These are phyloP conservation scores for Astragalus membranaceus DNA, from an alignment of 306 rosid species.

Conservation along the genomic window DNA sequence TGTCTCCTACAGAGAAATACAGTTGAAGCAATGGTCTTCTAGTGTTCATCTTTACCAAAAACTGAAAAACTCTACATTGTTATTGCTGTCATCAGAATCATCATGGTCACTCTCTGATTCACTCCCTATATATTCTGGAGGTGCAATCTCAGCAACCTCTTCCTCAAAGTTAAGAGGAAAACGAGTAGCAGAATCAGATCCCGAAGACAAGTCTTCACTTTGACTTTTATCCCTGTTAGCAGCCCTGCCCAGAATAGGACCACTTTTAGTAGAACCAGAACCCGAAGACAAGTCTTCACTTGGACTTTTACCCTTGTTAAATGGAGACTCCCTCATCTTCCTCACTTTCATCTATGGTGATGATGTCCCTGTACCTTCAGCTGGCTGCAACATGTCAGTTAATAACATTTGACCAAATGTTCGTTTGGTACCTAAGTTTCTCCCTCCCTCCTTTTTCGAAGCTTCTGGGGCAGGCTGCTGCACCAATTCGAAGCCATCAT, in stretches of 20 bases:
- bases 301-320: too few relatives aligned
- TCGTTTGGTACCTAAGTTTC: too few relatives aligned
- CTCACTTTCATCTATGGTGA: constrained; percentile 76
- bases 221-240: constrained; percentile 22
- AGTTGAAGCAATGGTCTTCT: not conserved
- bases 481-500: constrained; percentile 9
- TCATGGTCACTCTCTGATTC: constrained; percentile 63
- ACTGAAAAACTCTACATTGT: constrained; percentile 28
- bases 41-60: constrained; percentile 41
- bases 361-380: constrained; percentile 42
- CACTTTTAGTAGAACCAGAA: too few relatives aligned
- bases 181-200: constrained; percentile 26
- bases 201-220: constrained; percentile 28
- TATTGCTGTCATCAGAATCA: constrained; percentile 14
- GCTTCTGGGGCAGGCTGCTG: constrained; percentile 25
- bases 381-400: constrained; percentile 58
- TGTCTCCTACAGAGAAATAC: not conserved
- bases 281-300: too few relatives aligned
- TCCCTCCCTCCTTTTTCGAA: too few relatives aligned
- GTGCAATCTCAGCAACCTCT: constrained; percentile 33
- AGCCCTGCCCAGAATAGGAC: constrained; percentile 57
- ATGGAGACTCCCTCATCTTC: constrained; percentile 84
- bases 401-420: too few relatives aligned
- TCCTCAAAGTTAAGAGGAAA: constrained; percentile 20
- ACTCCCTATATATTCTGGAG: constrained; percentile 45